Percentiles rank a stretch among this genome's conserved stretches.
Conservation (phyloP, 164 flowering plant species). For the Brasenia schreberi region DNA sequence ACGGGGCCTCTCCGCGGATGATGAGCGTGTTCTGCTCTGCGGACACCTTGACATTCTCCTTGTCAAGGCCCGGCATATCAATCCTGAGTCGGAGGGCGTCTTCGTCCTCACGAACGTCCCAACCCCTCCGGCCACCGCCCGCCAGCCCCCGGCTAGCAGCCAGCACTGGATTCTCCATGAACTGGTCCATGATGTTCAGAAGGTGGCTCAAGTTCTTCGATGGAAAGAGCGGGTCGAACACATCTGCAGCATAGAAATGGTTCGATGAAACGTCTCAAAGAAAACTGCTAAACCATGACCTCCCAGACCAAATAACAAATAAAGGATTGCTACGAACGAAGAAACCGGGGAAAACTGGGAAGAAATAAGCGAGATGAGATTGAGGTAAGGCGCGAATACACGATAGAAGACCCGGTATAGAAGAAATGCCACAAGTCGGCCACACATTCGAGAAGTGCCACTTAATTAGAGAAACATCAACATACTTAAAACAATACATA, state of each 20-base stretch:
- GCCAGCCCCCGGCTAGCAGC: slow-evolving; percentile 25
- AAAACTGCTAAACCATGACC: neutral
- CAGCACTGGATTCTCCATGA: slow-evolving; percentile 34
- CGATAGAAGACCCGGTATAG: too few species aligned
- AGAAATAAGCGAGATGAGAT: too few species aligned
- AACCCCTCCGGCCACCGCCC: slow-evolving; percentile 30
- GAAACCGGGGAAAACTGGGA: too few species aligned
- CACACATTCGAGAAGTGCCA: too few species aligned
- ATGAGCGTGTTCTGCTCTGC: slow-evolving; percentile 57
- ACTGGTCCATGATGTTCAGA: slow-evolving; percentile 62
- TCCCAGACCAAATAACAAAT: too few species aligned
- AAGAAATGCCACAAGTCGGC: too few species aligned
- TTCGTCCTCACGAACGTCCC: slow-evolving; percentile 55
- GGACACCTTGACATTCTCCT: slow-evolving; percentile 46
- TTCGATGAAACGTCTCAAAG: neutral
- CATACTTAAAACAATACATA: too few species aligned
- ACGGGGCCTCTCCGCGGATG: slow-evolving; percentile 38
- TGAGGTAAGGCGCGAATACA: too few species aligned
- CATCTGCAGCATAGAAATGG: slow-evolving; percentile 19
- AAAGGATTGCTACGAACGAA: too few species aligned
- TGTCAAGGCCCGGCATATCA: slow-evolving; percentile 73
- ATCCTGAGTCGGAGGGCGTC: slow-evolving; percentile 34
- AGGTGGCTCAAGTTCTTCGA: slow-evolving; percentile 51
- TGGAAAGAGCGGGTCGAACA: slow-evolving; percentile 51
- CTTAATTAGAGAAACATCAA: too few species aligned